Evolutionary conservation across 2,329 filamentous ascomycete species (phyloP), one percentile per base, ranked within the genome.

Genomic region (Bipolaris victoriae): DNA sequence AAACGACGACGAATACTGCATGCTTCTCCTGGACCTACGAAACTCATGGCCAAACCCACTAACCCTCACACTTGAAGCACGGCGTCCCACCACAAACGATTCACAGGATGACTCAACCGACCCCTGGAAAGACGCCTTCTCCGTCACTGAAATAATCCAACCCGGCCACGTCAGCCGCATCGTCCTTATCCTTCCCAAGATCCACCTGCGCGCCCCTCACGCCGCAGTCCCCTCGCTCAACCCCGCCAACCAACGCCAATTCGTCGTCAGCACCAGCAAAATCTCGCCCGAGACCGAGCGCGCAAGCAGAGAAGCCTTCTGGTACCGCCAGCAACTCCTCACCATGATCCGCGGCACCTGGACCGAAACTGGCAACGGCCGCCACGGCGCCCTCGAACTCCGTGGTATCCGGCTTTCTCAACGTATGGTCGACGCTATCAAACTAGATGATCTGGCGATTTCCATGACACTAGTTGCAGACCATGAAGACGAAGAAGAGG

Each of bases 1-100:
- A 55, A 59, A 82, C 75, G 68, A 80, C 67, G 64, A 86, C 50
- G 86, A 91, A 39, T 88, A 91, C 69, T 96, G 92, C 69, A 81
- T 97, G 36, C 78, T 97, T 2, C 80, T 95, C 1, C 81, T 97
- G 49, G 94, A 97, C 75, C 80, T 97, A 26, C 88, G 92, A 54
- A 98, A 98, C 70, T 88, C 90, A 0, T 97, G 93, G 93, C 92
- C 92, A 2, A 91, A 86, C 68, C 88, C 89, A 47, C 85, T 97
- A 69, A 81, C 84, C 6, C 83, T 95, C 3, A 84, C 83, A 26
- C 76, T 96, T 2, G 73, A 82, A 58, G 78, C 82, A 24, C 78
- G 71, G 44, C 72, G 79, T 45, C 44, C 54, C 6, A 13, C 56
- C 5, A 33, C 33, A 3, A 26, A 55, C 4, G 48, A 59, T 1